Conservation (phyloP, 2,329 filamentous ascomycete species). For the Cytospora chrysosperma region DNA sequence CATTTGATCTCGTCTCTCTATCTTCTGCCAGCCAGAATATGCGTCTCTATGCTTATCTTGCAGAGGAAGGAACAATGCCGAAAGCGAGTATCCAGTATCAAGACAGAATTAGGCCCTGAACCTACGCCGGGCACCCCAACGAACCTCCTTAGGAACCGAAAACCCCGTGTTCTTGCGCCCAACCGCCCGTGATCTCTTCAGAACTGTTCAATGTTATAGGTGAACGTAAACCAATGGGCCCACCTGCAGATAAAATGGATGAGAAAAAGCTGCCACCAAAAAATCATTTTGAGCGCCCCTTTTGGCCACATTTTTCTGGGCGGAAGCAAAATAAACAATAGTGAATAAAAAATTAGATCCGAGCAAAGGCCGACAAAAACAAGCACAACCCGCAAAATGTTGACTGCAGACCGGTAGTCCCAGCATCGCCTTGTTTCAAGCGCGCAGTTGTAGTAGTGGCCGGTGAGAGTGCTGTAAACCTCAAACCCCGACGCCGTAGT, state of each 20-base stretch:
- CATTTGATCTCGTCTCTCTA: constrained; percentile 10
- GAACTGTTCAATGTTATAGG: neutral
- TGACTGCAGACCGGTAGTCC: neutral
- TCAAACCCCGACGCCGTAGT: constrained; percentile 24
- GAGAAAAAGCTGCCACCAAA: neutral
- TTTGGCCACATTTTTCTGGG: constrained; percentile 1
- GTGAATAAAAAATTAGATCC: neutral
- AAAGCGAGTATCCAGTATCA: neutral
- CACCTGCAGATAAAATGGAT: neutral
- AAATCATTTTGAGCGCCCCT: constrained; percentile 4
- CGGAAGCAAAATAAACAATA: constrained; percentile 1
- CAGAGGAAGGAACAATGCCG: constrained; percentile 17
- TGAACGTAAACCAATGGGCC: neutral
- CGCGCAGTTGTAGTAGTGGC: constrained; percentile 10
- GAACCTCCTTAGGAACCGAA: neutral
- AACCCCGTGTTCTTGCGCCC: neutral
- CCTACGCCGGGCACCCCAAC: constrained; percentile 12
- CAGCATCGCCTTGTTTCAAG: constrained; percentile 3
- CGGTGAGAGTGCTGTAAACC: constrained; percentile 24
- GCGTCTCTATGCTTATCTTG: constrained; percentile 20
- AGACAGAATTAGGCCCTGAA: constrained; percentile 9
- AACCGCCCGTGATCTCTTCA: neutral
- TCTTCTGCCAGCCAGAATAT: constrained; percentile 22
- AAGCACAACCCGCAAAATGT: neutral
- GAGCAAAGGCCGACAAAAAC: neutral